A percentile compares a stretch with the other conserved stretches of the same genome.
Evolutionary conservation across 345 rosid genomes (phyloP).

Genomic region (Gossypioides kirkii): DNA sequence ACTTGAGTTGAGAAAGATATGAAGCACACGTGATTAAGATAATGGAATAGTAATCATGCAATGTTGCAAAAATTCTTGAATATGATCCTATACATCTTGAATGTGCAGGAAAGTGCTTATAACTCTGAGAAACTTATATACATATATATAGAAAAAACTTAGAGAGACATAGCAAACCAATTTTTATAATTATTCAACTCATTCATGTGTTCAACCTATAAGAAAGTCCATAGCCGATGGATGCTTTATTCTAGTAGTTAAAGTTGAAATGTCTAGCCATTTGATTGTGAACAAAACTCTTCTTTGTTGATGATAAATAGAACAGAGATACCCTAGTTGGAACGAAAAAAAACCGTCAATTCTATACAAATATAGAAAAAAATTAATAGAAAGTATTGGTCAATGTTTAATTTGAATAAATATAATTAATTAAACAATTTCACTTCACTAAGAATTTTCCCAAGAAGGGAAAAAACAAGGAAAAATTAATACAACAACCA

Average conservation of each 20-base stretch:
- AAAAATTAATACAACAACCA: no score
- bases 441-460: no score
- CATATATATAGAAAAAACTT: no score
- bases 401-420: background rate
- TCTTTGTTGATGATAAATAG: no score
- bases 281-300: no score
- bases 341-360: no score
- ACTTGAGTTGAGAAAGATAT: constrained; percentile 25
- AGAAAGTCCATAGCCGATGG: background rate
- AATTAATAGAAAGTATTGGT: no score
- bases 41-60: background rate
- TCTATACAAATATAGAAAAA: no score
- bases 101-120: background rate
- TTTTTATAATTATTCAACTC: background rate
- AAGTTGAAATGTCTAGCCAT: background rate
- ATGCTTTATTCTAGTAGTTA: background rate
- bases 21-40: background rate
- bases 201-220: background rate
- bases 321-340: no score
- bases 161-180: background rate
- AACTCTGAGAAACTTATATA: no score
- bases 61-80: background rate
- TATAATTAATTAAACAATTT: background rate
- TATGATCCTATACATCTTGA: no score
- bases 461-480: background rate